These are phyloP conservation scores for Gypsophila paniculata DNA, from an alignment of 179 eudicot species.

Conservation along the genomic window DNA sequence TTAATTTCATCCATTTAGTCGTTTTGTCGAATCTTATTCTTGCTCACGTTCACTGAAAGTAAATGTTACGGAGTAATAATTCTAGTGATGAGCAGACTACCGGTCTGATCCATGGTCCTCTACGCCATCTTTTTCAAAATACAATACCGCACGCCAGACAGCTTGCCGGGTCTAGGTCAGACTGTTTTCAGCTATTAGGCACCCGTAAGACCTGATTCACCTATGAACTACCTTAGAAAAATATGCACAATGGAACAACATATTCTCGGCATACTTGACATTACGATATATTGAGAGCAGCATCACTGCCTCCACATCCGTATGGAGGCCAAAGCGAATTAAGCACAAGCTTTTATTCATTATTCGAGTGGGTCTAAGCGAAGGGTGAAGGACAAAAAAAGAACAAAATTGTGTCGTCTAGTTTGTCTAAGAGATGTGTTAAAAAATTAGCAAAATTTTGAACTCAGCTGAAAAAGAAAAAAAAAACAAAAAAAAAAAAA, in stretches of 20 bases:
- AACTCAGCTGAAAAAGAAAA: slow-evolving; percentile 17
- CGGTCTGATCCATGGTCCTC: too few relatives aligned
- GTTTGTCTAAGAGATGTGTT: slow-evolving; percentile 4
- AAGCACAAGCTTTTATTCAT: slow-evolving; percentile 15
- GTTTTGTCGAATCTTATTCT: too few relatives aligned
- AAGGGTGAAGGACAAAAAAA: not conserved
- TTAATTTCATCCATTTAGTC: too few relatives aligned
- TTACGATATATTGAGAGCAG: slow-evolving; percentile 13
- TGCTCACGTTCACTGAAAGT: too few relatives aligned
- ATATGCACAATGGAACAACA: slow-evolving; percentile 16
- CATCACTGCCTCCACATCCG: slow-evolving; percentile 15
- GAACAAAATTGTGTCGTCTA: slow-evolving; percentile 12
- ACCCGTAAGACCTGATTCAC: not conserved
- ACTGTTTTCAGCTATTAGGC: too few relatives aligned
- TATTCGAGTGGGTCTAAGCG: slow-evolving; percentile 16
- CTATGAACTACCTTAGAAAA: not conserved
- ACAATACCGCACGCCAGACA: too few relatives aligned
- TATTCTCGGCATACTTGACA: too few relatives aligned
- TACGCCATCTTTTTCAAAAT: too few relatives aligned
- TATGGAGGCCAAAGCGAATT: slow-evolving; percentile 18
- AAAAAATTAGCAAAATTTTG: slow-evolving; percentile 26
- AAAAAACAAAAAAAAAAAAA: slow-evolving; percentile 5
- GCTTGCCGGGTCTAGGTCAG: too few relatives aligned
- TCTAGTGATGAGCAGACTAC: too few relatives aligned
- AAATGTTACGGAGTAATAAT: too few relatives aligned